phyloP scores from a whole-genome alignment of 306 rosid species.

The Casuarina cunninghamiana region DNA sequence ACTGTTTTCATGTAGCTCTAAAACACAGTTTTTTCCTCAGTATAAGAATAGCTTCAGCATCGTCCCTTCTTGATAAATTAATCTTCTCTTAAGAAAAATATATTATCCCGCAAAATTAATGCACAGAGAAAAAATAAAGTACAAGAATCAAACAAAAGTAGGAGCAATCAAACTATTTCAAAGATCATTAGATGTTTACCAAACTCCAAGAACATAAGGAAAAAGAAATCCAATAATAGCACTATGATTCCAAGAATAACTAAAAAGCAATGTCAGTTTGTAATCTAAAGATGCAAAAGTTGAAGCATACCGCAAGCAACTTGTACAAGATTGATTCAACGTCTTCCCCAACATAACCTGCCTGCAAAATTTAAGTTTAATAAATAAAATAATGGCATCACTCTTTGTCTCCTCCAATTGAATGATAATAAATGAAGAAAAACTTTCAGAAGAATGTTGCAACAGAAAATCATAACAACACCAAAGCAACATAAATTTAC shows the following conservation, averaged over 20 bases:
- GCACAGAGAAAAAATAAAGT: constrained; percentile 9
- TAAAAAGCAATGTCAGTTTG: neutral
- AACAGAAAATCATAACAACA: constrained; percentile 3
- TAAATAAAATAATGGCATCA: neutral
- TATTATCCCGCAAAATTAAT: neutral
- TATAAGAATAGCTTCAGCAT: constrained; percentile 1
- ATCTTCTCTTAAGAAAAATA: neutral
- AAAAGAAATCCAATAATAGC: neutral
- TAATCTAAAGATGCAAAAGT: constrained; percentile 21
- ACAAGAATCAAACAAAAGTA: neutral
- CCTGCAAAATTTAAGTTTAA: constrained; percentile 58
- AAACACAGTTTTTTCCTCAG: neutral
- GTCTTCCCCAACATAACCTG: constrained; percentile 98
- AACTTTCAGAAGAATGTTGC: constrained; percentile 10
- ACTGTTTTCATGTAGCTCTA: neutral
- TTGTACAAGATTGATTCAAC: constrained; percentile 90
- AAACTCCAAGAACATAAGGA: neutral
- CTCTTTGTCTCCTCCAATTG: constrained; percentile 29
- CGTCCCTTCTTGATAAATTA: constrained; percentile 4
- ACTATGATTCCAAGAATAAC: neutral
- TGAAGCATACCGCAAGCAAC: constrained; percentile 74
- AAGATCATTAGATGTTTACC: constrained; percentile 18
- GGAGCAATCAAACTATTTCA: constrained; percentile 4
- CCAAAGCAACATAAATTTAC: constrained; percentile 7
- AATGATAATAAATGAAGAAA: constrained; percentile 14